Evolutionary conservation across 257 asterid genomes (phyloP).

Genomic region (Lithospermum erythrorhizon): DNA sequence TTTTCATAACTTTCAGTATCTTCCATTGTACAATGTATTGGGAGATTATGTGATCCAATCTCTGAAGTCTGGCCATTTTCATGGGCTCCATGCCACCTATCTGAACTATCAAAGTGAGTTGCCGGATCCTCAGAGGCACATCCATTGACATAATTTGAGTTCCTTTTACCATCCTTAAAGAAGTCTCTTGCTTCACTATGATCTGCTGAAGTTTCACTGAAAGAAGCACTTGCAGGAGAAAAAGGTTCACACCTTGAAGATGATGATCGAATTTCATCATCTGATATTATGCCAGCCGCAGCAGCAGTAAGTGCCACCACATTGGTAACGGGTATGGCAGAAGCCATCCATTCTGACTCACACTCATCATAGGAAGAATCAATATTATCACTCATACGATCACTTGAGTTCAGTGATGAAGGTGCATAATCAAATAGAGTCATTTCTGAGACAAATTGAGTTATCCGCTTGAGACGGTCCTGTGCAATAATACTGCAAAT

Average conservation of each 20-base stretch:
- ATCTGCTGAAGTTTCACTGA: constrained; percentile 57
- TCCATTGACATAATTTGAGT: constrained; percentile 26
- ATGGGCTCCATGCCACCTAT: constrained; percentile 14
- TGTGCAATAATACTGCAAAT: constrained; percentile 81
- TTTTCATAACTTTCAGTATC: constrained; percentile 47
- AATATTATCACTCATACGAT: constrained; percentile 23
- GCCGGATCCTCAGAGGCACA: constrained; percentile 39
- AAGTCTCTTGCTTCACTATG: constrained; percentile 30
- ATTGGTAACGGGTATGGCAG: constrained; percentile 58
- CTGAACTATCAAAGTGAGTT: constrained; percentile 21
- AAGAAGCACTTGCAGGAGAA: constrained; percentile 40
- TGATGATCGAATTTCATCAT: constrained; percentile 41
- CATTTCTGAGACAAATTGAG: constrained; percentile 56
- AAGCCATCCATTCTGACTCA: constrained; percentile 51
- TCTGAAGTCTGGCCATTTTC: constrained; percentile 30
- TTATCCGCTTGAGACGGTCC: constrained; percentile 77
- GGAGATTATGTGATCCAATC: constrained; percentile 19
- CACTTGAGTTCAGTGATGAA: constrained; percentile 23
- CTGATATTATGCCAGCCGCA: constrained; percentile 68
- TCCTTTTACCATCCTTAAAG: constrained; percentile 38
- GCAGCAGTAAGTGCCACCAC: constrained; percentile 63
- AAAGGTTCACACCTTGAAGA: constrained; percentile 42
- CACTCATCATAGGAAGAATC: constrained; percentile 34
- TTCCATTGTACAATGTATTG: constrained; percentile 29
- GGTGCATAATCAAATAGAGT: constrained; percentile 35